These are phyloP conservation scores for Salpingoeca rosetta DNA, from an alignment of 78 protist species.

Conservation along the genomic window DNA sequence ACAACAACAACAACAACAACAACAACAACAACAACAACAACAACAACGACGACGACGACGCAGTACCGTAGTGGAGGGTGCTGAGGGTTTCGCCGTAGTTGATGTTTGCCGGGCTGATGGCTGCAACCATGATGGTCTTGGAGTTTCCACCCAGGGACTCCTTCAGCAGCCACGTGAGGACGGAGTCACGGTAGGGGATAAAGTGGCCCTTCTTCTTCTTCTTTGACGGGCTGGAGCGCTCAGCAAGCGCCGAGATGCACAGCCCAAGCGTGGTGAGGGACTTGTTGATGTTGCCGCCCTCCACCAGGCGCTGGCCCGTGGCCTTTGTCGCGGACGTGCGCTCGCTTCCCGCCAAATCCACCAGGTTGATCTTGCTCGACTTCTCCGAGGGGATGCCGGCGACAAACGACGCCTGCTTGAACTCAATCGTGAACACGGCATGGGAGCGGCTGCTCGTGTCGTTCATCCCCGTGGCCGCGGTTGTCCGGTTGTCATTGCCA, in stretches of 20 bases:
- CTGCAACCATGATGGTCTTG: constrained; percentile 61
- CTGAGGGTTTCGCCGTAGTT: constrained; percentile 74
- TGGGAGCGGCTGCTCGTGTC: constrained; percentile 69
- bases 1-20: too few relatives aligned
- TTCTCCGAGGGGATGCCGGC: constrained; percentile 19
- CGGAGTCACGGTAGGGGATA: constrained; percentile 90
- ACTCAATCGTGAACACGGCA: constrained; percentile 67
- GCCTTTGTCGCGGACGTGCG: constrained; percentile 42
- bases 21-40: too few relatives aligned
- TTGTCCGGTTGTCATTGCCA: constrained; percentile 48
- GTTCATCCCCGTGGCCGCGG: constrained; percentile 81
- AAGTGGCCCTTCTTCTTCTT: not conserved
- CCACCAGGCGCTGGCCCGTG: constrained; percentile 50
- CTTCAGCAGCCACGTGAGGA: constrained; percentile 63
- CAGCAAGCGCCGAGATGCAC: constrained; percentile 44
- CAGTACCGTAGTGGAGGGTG: constrained; percentile 78
- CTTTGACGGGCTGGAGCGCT: not conserved
- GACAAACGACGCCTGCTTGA: constrained; percentile 19
- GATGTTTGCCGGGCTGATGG: constrained; percentile 53
- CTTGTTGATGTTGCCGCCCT: constrained; percentile 39
- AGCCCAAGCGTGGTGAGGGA: constrained; percentile 53
- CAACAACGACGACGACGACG: too few relatives aligned
- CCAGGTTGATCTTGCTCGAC: constrained; percentile 37
- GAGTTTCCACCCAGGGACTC: constrained; percentile 56
- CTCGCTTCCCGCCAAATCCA: constrained; percentile 56